Evolutionary conservation across 108 stramenopile species (phyloP).

Genomic region (Cyclotella choctawhatcheeana): DNA sequence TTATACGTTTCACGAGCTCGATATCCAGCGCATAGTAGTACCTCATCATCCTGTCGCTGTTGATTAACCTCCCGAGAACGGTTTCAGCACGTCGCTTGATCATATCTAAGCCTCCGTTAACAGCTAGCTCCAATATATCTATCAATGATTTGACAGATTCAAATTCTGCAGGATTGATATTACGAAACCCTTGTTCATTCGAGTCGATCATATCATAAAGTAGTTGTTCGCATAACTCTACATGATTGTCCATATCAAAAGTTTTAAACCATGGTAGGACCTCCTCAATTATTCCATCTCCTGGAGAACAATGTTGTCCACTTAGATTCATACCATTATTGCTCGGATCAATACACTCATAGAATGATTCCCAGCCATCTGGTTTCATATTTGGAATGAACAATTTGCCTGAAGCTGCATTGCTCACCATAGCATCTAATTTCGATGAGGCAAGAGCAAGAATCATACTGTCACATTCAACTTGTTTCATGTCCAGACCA

Average conservation of each 20-base stretch:
- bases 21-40: not conserved
- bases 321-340: not conserved
- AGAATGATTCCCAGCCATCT: not conserved
- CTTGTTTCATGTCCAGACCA: not conserved
- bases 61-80: not conserved
- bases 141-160: not conserved
- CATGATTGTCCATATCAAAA: slow-evolving; percentile 1
- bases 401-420: not conserved
- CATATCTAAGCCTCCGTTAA: not conserved
- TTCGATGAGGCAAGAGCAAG: not conserved
- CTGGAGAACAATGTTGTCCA: too few relatives aligned
- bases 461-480: not conserved
- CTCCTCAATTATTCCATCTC: not conserved
- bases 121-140: not conserved
- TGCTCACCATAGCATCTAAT: slow-evolving; percentile 1
- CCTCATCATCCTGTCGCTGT: not conserved
- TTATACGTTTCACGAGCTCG: not conserved
- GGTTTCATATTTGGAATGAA: not conserved
- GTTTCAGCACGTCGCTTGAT: not conserved
- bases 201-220: not conserved
- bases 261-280: not conserved
- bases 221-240: not conserved
- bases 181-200: not conserved
- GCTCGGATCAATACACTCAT: not conserved
- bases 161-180: not conserved